phyloP scores from a whole-genome alignment of 164 flowering plant species.

The Vitis rupestris region DNA sequence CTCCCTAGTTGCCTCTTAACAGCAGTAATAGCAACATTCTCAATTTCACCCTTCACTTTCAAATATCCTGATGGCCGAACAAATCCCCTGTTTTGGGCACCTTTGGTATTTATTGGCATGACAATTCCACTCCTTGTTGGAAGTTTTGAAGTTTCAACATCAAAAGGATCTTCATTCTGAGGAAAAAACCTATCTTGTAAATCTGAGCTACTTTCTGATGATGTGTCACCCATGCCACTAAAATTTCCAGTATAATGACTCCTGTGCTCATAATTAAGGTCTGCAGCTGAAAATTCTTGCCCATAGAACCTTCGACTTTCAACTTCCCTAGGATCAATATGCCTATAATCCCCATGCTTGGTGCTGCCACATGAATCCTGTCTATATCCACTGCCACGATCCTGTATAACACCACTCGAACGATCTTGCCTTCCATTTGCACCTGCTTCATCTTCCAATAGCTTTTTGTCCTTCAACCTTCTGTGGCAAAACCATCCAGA shows the following conservation, averaged over 20 bases:
- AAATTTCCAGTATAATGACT: slow-evolving; percentile 26
- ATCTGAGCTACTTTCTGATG: slow-evolving; percentile 79
- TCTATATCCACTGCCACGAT: slow-evolving; percentile 72
- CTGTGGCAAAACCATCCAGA: slow-evolving; percentile 98
- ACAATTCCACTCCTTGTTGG: slow-evolving; percentile 24
- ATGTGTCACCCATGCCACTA: slow-evolving; percentile 43
- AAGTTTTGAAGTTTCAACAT: slow-evolving; percentile 32
- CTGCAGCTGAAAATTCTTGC: slow-evolving; percentile 35
- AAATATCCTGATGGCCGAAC: slow-evolving; percentile 68
- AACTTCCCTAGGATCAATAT: slow-evolving; percentile 66
- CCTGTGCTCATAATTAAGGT: slow-evolving; percentile 31
- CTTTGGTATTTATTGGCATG: slow-evolving; percentile 20
- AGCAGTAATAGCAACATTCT: slow-evolving; percentile 75
- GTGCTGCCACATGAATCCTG: slow-evolving; percentile 98
- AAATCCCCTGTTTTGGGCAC: slow-evolving; percentile 26
- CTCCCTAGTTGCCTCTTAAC: slow-evolving; percentile 85
- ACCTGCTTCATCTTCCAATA: slow-evolving; percentile 41
- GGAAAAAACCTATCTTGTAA: slow-evolving; percentile 40
- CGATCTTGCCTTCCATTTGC: slow-evolving; percentile 68
- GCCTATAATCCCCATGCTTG: slow-evolving; percentile 60
- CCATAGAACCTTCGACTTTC: slow-evolving; percentile 64
- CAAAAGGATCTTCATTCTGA: slow-evolving; percentile 29
- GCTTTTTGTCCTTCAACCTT: slow-evolving; percentile 83
- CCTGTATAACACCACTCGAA: slow-evolving; percentile 77
- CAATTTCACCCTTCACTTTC: slow-evolving; percentile 68